Evolutionary conservation across 2,329 filamentous ascomycete species (phyloP).

Genomic region (Remersonia thermophila): DNA sequence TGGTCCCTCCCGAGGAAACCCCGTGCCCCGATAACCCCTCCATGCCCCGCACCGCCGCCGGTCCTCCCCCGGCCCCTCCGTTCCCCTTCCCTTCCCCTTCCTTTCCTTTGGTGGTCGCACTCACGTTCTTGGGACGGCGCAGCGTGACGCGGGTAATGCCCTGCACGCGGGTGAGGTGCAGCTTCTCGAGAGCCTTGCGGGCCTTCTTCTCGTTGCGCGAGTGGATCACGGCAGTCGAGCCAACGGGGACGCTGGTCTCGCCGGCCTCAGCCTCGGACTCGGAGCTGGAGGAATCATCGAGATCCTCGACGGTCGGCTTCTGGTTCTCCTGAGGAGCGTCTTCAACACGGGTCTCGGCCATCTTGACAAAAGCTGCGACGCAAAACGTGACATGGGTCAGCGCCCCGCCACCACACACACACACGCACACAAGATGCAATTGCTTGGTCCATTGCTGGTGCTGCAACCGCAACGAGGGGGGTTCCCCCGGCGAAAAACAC

Average conservation of each 20-base stretch:
- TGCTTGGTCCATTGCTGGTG: slow-evolving; percentile 2
- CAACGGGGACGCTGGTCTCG: slow-evolving; percentile 55
- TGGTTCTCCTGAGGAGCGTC: slow-evolving; percentile 87
- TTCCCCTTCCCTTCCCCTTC: not conserved
- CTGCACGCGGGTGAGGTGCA: slow-evolving; percentile 88
- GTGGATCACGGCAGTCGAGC: slow-evolving; percentile 83
- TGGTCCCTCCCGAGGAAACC: slow-evolving; percentile 1
- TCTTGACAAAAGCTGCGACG: slow-evolving; percentile 37
- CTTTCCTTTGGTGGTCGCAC: slow-evolving; percentile 29
- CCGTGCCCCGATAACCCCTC: not conserved
- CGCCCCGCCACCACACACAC: slow-evolving; percentile 12
- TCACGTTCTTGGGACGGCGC: slow-evolving; percentile 96
- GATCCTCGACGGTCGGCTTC: slow-evolving; percentile 67
- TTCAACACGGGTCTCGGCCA: slow-evolving; percentile 97
- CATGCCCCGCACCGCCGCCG: slow-evolving; percentile 4
- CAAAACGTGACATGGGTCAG: slow-evolving; percentile 12
- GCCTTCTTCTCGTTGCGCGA: slow-evolving; percentile 99
- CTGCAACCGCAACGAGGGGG: slow-evolving; percentile 2
- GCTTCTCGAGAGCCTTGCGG: slow-evolving; percentile 97
- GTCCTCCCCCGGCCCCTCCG: not conserved
- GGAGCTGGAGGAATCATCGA: slow-evolving; percentile 57
- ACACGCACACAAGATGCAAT: slow-evolving; percentile 8
- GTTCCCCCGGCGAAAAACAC: not conserved
- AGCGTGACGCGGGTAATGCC: slow-evolving; percentile 98
- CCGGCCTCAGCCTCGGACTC: slow-evolving; percentile 65